phyloP scores from a whole-genome alignment of 768 basidiomycete genomes.

The Boletus sp. region DNA sequence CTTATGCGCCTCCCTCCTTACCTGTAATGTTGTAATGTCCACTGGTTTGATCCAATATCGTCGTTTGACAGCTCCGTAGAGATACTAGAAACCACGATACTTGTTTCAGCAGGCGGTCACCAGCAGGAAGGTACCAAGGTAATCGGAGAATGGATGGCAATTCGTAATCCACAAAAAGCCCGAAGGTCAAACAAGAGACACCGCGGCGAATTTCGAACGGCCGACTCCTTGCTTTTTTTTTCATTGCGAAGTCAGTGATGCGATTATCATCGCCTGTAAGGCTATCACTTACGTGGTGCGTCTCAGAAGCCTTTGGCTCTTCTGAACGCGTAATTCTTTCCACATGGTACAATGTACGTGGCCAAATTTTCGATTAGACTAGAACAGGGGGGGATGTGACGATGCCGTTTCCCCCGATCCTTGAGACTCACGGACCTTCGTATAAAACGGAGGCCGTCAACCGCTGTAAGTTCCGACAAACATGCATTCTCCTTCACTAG shows the following conservation, averaged over 20 bases:
- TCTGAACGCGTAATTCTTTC: conserved; percentile 13
- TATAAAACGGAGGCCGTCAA: conserved; percentile 17
- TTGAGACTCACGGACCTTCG: not conserved
- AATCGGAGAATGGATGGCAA: conserved; percentile 17
- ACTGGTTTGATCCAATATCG: conserved; percentile 9
- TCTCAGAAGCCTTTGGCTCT: conserved; percentile 5
- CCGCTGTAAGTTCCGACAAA: not conserved
- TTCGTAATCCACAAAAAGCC: conserved; percentile 17
- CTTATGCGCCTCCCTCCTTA: conserved; percentile 2
- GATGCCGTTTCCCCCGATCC: conserved; percentile 2
- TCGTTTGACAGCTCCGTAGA: not conserved
- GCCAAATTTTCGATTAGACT: not conserved
- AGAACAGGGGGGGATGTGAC: conserved; percentile 12
- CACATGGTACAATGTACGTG: conserved; percentile 5
- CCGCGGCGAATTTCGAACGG: conserved; percentile 25
- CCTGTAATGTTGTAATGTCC: conserved; percentile 19
- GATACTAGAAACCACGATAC: conserved; percentile 12
- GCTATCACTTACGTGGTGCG: conserved; percentile 27
- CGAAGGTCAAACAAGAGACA: conserved; percentile 20
- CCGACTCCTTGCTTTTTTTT: conserved; percentile 4
- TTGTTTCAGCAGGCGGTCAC: conserved; percentile 11
- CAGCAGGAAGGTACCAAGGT: conserved; percentile 9
- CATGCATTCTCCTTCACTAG: conserved; percentile 10
- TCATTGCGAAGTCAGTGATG: conserved; percentile 9
- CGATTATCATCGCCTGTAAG: conserved; percentile 19